phyloP scores from a whole-genome alignment of 1,284 basidiomycete genomes.

The Pulveroboletus sp. region DNA sequence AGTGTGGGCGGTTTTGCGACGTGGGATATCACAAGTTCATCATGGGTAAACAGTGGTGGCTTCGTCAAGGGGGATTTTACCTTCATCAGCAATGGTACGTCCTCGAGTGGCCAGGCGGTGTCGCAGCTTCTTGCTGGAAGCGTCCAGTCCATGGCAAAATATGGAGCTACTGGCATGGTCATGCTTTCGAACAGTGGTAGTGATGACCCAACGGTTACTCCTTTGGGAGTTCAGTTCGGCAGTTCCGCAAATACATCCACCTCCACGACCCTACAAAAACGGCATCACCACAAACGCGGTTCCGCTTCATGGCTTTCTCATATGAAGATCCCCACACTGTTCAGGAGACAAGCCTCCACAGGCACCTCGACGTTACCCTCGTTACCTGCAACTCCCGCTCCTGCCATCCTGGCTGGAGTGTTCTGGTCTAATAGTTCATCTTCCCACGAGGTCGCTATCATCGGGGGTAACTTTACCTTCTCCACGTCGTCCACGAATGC shows the following conservation, averaged over 20 bases:
- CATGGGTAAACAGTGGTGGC: slow-evolving; percentile 76
- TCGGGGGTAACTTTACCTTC: slow-evolving; percentile 91
- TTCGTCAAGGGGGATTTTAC: slow-evolving; percentile 76
- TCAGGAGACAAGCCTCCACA: slow-evolving; percentile 51
- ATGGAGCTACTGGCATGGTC: slow-evolving; percentile 72
- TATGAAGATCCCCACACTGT: slow-evolving; percentile 49
- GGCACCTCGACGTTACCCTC: slow-evolving; percentile 55
- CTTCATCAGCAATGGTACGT: slow-evolving; percentile 65
- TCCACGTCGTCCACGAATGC: slow-evolving; percentile 44
- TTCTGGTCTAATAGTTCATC: slow-evolving; percentile 88
- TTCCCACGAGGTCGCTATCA: slow-evolving; percentile 65
- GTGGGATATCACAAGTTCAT: slow-evolving; percentile 66
- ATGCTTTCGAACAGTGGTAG: slow-evolving; percentile 62
- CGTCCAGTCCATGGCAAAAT: slow-evolving; percentile 53
- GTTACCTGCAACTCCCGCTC: slow-evolving; percentile 58
- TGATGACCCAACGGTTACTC: slow-evolving; percentile 53
- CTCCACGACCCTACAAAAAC: slow-evolving; percentile 37
- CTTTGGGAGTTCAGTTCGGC: slow-evolving; percentile 57
- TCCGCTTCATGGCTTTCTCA: slow-evolving; percentile 53
- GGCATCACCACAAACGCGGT: slow-evolving; percentile 41
- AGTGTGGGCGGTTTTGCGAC: slow-evolving; percentile 71
- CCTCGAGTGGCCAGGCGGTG: slow-evolving; percentile 37
- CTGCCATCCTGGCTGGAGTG: slow-evolving; percentile 81
- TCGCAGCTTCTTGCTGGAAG: slow-evolving; percentile 68
- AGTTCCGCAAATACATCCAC: slow-evolving; percentile 32